Percentiles rank a stretch among this genome's conserved stretches.
These are phyloP conservation scores for Trichoderma arundinaceum DNA, from an alignment of 2,329 filamentous ascomycete genomes.

Conservation along the genomic window DNA sequence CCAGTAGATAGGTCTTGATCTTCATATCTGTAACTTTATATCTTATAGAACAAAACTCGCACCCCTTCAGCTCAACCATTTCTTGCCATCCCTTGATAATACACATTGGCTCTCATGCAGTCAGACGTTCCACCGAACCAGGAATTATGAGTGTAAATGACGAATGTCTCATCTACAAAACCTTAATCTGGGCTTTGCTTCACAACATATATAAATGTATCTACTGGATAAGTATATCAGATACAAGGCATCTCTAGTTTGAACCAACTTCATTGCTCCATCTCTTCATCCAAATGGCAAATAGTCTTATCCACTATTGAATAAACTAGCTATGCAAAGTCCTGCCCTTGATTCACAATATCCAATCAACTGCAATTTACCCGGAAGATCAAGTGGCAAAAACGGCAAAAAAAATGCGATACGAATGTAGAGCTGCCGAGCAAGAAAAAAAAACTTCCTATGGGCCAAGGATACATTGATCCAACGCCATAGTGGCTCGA, in stretches of 20 bases:
- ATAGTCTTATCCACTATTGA: slow-evolving; percentile 4
- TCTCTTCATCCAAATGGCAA: background rate
- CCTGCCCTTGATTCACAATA: slow-evolving; percentile 9
- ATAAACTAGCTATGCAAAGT: slow-evolving; percentile 12
- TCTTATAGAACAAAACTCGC: no score
- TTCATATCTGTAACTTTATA: no score
- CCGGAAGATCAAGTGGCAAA: slow-evolving; percentile 27
- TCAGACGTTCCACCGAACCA: background rate
- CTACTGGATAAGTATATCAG: background rate
- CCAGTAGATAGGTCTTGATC: no score
- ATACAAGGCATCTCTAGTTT: background rate
- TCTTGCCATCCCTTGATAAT: no score
- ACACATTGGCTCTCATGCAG: background rate
- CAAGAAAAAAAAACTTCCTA: background rate
- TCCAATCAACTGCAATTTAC: slow-evolving; percentile 5
- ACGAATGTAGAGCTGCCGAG: background rate
- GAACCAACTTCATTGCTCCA: background rate
- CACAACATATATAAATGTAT: background rate
- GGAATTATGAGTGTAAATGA: background rate
- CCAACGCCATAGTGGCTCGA: background rate
- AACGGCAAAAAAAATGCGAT: background rate
- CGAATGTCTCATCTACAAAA: background rate
- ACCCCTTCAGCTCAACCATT: no score
- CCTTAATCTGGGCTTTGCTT: no score
- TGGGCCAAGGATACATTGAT: background rate